Percentiles rank a stretch among this genome's conserved stretches.
Evolutionary conservation across 2,329 filamentous ascomycete species (phyloP).

Genomic region (Claviceps africana): DNA sequence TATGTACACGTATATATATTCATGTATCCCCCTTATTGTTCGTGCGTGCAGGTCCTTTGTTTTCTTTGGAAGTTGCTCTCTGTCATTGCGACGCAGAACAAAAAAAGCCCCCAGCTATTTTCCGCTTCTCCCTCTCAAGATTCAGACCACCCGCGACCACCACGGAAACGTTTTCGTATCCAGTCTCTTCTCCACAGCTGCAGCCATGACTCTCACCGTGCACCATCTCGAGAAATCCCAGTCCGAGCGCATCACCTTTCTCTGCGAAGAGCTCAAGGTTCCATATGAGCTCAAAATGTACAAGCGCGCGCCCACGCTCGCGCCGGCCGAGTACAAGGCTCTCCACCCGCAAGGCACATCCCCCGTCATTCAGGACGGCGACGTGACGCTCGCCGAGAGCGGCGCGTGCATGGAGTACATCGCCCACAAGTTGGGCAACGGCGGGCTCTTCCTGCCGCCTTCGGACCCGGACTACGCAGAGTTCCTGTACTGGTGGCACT

Average conservation of each 20-base stretch:
- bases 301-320: conserved; percentile 19
- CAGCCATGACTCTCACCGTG: conserved; percentile 20
- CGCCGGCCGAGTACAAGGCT: conserved; percentile 24
- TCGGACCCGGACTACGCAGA: conserved; percentile 37
- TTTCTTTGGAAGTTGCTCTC: too few relatives aligned
- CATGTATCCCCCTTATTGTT: too few relatives aligned
- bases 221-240: conserved; percentile 45
- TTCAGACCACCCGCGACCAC: too few relatives aligned
- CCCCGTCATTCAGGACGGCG: conserved; percentile 44
- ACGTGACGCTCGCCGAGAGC: conserved; percentile 43
- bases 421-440: conserved; percentile 34
- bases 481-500: conserved; percentile 54
- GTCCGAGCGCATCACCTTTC: conserved; percentile 50
- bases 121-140: not conserved
- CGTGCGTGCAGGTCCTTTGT: too few relatives aligned
- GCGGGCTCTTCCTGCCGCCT: conserved; percentile 32
- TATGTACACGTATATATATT: too few relatives aligned
- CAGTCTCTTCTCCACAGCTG: too few relatives aligned
- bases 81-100: too few relatives aligned
- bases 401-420: conserved; percentile 50
- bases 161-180: not conserved
- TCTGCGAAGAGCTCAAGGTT: conserved; percentile 49
- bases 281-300: conserved; percentile 24
- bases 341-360: conserved; percentile 39
- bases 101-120: too few relatives aligned